phyloP scores from a whole-genome alignment of 352 stramenopile genomes.

The Aphanomyces stellatus region DNA sequence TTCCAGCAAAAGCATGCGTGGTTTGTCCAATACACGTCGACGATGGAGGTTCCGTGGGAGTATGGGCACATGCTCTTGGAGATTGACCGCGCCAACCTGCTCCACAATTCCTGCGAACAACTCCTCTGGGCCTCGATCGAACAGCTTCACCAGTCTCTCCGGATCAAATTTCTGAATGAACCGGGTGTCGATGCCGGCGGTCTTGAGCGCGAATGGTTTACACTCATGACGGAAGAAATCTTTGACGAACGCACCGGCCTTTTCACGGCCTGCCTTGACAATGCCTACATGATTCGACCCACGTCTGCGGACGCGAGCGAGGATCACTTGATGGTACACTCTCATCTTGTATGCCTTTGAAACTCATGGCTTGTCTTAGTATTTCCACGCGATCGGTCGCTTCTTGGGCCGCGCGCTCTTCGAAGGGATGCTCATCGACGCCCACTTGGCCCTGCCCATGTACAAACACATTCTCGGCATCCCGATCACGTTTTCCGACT shows the following conservation, averaged over 20 bases:
- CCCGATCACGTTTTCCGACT: slow-evolving; percentile 84
- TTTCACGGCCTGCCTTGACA: slow-evolving; percentile 63
- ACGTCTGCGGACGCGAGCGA: slow-evolving; percentile 72
- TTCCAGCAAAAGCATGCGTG: slow-evolving; percentile 86
- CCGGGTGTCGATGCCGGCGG: slow-evolving; percentile 86
- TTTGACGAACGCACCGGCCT: slow-evolving; percentile 80
- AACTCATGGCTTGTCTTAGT: slow-evolving; percentile 30
- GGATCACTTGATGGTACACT: slow-evolving; percentile 70
- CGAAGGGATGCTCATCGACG: slow-evolving; percentile 80
- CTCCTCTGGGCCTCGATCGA: slow-evolving; percentile 72
- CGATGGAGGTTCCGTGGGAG: slow-evolving; percentile 80
- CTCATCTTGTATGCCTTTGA: background rate
- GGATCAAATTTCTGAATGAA: slow-evolving; percentile 88
- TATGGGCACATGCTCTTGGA: slow-evolving; percentile 77
- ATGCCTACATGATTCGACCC: slow-evolving; percentile 80
- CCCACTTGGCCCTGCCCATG: slow-evolving; percentile 73
- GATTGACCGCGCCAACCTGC: slow-evolving; percentile 79
- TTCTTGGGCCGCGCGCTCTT: slow-evolving; percentile 84
- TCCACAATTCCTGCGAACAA: slow-evolving; percentile 86
- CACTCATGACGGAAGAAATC: slow-evolving; percentile 81
- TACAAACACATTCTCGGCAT: slow-evolving; percentile 88
- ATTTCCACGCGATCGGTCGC: slow-evolving; percentile 81
- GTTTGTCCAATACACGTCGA: slow-evolving; percentile 80
- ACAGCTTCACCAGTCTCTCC: slow-evolving; percentile 78
- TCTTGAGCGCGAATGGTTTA: slow-evolving; percentile 88